Evolutionary conservation across 768 basidiomycete species (phyloP).

Genomic region (Boletellus sp.): DNA sequence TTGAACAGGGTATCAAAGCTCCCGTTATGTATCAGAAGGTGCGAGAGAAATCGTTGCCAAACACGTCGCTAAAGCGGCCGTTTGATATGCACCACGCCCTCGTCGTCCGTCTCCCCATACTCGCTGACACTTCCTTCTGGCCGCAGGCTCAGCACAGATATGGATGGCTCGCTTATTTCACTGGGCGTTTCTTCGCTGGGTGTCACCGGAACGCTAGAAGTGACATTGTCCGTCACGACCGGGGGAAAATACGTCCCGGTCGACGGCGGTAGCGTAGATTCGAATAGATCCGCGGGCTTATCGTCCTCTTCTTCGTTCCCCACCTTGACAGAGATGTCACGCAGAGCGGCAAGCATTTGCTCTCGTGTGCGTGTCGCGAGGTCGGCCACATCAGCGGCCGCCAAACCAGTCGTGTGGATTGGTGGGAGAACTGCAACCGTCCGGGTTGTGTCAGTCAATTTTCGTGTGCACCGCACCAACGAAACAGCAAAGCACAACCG

Average conservation of each 20-base stretch:
- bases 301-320: constrained; percentile 27
- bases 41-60: constrained; percentile 5
- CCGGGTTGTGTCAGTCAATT: constrained; percentile 2
- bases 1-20: constrained; percentile 25
- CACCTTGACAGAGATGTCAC: constrained; percentile 67
- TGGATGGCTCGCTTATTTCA: constrained; percentile 24
- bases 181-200: constrained; percentile 25
- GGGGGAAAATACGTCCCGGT: constrained; percentile 1
- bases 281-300: constrained; percentile 10
- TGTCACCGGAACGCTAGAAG: constrained; percentile 28
- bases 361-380: constrained; percentile 67
- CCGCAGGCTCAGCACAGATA: constrained; percentile 34
- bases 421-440: constrained; percentile 78
- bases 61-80: constrained; percentile 40
- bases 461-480: neutral
- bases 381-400: constrained; percentile 61
- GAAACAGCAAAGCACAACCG: constrained; percentile 7
- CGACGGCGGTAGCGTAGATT: constrained; percentile 21
- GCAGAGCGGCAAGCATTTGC: constrained; percentile 74
- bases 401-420: constrained; percentile 69
- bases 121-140: constrained; percentile 60
- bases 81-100: constrained; percentile 77
- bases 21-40: constrained; percentile 2
- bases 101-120: constrained; percentile 78
- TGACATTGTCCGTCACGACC: constrained; percentile 25